Base-by-base conservation (phyloP, 345 rosid species). In the Eucalyptus tenuipes region DNA sequence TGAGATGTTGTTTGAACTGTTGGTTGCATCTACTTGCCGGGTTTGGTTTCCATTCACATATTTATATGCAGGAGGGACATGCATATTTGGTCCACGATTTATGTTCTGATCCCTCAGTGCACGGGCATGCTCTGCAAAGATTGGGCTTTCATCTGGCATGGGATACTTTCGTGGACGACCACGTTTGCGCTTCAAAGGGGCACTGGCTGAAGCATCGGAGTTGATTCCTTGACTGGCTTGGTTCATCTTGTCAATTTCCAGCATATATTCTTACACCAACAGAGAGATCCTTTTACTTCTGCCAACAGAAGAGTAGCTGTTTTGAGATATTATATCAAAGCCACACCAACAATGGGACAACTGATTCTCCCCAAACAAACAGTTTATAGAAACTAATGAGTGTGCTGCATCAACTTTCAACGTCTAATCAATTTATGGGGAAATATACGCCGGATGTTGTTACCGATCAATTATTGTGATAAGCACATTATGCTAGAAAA, bases 111-210 rank as follows among this genome's bases (percentile, higher is more conserved):
- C 87, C 87, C 90, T 90, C 20, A 88, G 71, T 45, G 55, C 87
- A 85, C 57, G 88, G 86, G 53, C 89, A 90, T 66, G 87, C 64
- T 90, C 90, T 68, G 86, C 88, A 52, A 85, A 68, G 87, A 24
- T 68, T 64, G 80, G 82, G 84, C 50, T 52, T 33, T 87, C 87
- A 64, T 87, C 88, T 25, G 66, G 33, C 47, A 40, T 68, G 45
- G 94, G 95, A 91, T 91, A 71, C 91, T 98, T 97, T 66, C 97
- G 94, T 11, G 98, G 99, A 8, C 99, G 98, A 85, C 99, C 99
- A 87, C 97, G 98, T 89, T 92, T 95, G 53, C 98, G 94, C 90
- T 96, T 98, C 81, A 92, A 90, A 50, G 93, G 93, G 86, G 88
- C 88, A 71, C 90, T 91, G 61, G 92, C 93, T 48, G 94, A 91